These are phyloP conservation scores for Physcomitrellopsis africana DNA, from an alignment of 225 moss, liverwort and hornwort genomes.

Conservation along the genomic window DNA sequence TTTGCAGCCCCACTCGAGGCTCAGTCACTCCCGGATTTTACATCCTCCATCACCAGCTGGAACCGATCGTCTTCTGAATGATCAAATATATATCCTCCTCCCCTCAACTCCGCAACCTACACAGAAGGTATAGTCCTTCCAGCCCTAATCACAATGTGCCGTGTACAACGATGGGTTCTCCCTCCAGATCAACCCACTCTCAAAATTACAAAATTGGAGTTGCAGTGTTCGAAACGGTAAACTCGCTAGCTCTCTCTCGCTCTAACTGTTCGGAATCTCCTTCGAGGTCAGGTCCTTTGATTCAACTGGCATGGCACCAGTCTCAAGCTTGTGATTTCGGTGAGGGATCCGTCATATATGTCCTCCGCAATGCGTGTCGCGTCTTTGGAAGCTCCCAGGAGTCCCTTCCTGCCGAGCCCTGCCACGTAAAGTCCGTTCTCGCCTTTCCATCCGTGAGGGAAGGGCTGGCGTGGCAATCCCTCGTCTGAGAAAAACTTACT, in stretches of 20 bases:
- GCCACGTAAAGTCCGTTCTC: slow-evolving; percentile 70
- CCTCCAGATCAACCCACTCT: slow-evolving; percentile 20
- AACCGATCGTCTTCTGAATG: too few relatives aligned
- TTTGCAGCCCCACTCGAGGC: slow-evolving; percentile 25
- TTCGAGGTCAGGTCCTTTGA: not conserved
- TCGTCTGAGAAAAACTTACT: slow-evolving; percentile 47
- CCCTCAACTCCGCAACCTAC: slow-evolving; percentile 31
- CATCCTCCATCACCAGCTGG: too few relatives aligned
- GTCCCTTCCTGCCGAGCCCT: slow-evolving; percentile 70
- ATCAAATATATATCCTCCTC: not conserved
- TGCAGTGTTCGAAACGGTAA: not conserved
- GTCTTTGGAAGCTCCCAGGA: slow-evolving; percentile 71
- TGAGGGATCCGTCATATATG: slow-evolving; percentile 30
- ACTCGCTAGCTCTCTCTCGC: not conserved
- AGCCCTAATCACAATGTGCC: slow-evolving; percentile 36
- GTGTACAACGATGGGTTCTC: slow-evolving; percentile 50
- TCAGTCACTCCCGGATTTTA: slow-evolving; percentile 13
- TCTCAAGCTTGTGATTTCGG: slow-evolving; percentile 40
- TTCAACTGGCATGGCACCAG: slow-evolving; percentile 37
- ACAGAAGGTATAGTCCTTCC: not conserved
- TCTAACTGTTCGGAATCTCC: not conserved
- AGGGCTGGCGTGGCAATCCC: slow-evolving; percentile 50
- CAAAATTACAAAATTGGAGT: slow-evolving; percentile 45
- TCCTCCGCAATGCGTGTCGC: slow-evolving; percentile 63
- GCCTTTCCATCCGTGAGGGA: slow-evolving; percentile 76